Evolutionary conservation across 306 rosid genomes (phyloP).

Genomic region (Chamaecrista fasciculata): DNA sequence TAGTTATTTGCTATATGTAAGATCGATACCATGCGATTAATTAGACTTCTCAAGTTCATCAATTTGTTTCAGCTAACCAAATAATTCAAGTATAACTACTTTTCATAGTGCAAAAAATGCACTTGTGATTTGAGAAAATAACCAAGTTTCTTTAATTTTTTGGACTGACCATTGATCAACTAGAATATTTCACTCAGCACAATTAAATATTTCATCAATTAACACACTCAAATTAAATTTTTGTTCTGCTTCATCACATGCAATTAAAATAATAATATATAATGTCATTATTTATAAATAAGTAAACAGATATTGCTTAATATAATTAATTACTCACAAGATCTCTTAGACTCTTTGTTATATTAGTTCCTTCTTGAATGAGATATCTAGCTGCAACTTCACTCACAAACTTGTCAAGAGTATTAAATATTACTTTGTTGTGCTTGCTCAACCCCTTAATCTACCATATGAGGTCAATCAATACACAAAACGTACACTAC

Average conservation of each 20-base stretch:
- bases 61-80: not conserved
- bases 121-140: not conserved
- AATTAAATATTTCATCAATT: no score
- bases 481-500: no score
- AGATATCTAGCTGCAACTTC: constrained; percentile 27
- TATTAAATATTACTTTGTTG: constrained; percentile 35
- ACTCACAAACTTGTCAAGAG: constrained; percentile 31
- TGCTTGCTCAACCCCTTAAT: constrained; percentile 16
- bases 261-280: no score
- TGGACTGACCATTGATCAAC: no score
- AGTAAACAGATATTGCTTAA: no score
- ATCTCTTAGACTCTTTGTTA: constrained; percentile 21
- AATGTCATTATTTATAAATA: no score
- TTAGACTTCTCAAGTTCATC: not conserved
- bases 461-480: constrained; percentile 30
- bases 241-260: no score
- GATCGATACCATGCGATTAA: no score
- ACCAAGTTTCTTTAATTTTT: not conserved
- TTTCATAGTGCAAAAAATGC: not conserved
- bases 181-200: no score
- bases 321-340: no score
- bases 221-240: no score
- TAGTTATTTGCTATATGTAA: no score
- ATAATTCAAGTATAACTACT: not conserved
- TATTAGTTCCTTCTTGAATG: constrained; percentile 33